A percentile compares a stretch with the other conserved stretches of the same genome.
Evolutionary conservation across 1,139 yeast species (phyloP).

Genomic region (Yamadazyma taylorii): DNA sequence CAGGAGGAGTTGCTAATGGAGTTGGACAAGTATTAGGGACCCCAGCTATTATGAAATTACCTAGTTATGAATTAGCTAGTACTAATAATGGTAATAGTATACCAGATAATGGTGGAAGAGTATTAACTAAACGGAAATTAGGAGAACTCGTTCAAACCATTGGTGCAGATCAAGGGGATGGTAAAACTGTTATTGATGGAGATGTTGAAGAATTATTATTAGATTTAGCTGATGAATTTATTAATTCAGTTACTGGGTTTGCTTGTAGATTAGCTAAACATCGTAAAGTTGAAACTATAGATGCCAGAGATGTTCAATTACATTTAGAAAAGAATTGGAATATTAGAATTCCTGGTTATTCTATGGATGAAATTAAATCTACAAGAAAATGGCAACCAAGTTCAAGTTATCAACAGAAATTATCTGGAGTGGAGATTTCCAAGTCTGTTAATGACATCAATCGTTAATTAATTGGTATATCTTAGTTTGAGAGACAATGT

Average conservation of each 20-base stretch:
- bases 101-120: conserved; percentile 66
- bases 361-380: conserved; percentile 86
- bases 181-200: conserved; percentile 89
- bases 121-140: conserved; percentile 83
- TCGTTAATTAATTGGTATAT: conserved; percentile 5
- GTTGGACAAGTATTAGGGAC: conserved; percentile 62
- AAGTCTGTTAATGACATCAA: conserved; percentile 25
- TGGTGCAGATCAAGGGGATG: conserved; percentile 83
- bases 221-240: conserved; percentile 95
- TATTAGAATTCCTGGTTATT: conserved; percentile 88
- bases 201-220: conserved; percentile 90
- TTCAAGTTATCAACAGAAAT: conserved; percentile 65
- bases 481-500: too few relatives aligned
- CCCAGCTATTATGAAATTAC: conserved; percentile 76
- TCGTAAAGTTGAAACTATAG: conserved; percentile 84
- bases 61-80: conserved; percentile 73
- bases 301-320: conserved; percentile 85
- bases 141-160: conserved; percentile 82
- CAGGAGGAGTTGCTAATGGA: conserved; percentile 80
- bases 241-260: conserved; percentile 83
- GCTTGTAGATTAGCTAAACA: conserved; percentile 96
- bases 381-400: conserved; percentile 83
- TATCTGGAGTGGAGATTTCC: conserved; percentile 30
- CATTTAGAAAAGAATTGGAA: conserved; percentile 96
- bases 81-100: conserved; percentile 32